phyloP scores from a whole-genome alignment of 2,329 filamentous ascomycete genomes.

The Volutella citrinella region DNA sequence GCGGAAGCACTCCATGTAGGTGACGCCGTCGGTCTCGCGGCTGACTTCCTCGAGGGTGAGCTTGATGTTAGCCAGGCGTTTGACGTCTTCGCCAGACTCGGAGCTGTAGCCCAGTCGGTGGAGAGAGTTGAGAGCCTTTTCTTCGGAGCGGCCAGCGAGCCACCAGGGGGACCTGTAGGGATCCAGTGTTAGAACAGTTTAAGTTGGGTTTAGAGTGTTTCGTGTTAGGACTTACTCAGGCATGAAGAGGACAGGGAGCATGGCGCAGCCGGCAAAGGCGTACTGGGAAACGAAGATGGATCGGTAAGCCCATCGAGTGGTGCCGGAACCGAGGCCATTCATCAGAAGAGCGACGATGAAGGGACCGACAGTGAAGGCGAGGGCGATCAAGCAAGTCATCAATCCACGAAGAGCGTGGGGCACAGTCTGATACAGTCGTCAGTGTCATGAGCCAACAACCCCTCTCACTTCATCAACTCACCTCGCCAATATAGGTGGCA shows the following conservation, averaged over 20 bases:
- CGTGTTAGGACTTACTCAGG: conserved; percentile 6
- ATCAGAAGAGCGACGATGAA: conserved; percentile 14
- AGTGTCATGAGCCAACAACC: not conserved
- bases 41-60: conserved; percentile 12
- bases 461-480: not conserved
- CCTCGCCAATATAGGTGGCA: conserved; percentile 17
- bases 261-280: conserved; percentile 11
- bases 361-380: conserved; percentile 17
- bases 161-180: conserved; percentile 12
- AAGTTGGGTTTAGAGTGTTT: not conserved
- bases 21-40: conserved; percentile 13
- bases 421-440: not conserved
- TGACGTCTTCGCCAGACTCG: conserved; percentile 8
- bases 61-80: conserved; percentile 13
- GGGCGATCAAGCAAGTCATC: conserved; percentile 11
- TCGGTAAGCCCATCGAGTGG: conserved; percentile 14
- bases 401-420: conserved; percentile 15
- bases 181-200: not conserved
- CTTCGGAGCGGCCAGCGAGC: conserved; percentile 7
- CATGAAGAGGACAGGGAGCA: conserved; percentile 12
- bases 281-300: conserved; percentile 16
- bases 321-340: conserved; percentile 8
- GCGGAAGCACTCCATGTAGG: conserved; percentile 18
- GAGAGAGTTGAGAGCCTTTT: conserved; percentile 10
- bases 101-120: conserved; percentile 10